Base-by-base conservation (phyloP, 371 early-diverging fungal genomes). In the Vairimorpha necatrix region DNA sequence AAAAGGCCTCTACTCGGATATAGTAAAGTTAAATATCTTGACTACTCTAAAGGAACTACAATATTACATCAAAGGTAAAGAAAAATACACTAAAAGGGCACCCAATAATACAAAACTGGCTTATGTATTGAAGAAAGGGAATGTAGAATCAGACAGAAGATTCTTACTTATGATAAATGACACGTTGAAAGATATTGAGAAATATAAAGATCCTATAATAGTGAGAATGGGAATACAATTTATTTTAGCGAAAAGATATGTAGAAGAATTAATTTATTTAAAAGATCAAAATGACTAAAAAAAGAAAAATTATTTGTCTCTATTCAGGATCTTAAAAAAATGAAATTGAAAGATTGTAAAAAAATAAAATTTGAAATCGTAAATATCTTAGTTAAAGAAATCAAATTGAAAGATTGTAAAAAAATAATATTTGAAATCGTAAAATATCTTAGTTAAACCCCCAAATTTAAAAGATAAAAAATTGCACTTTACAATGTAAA, bases 201-300 rank as follows among this genome's bases (percentile, higher is more conserved):
- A 32, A 1, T 79, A 58, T 34, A 50, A 69, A 26, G 67, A 61
- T 56, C 70, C 71, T 20, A 62, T 54, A 20, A 69, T 75, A 38
- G 33, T 68, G 16, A 69, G 53, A 58, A 66, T 79, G 60, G 65
- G 74, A 30, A 62, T 79, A n/a, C 72, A 79, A 38, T 68, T 79
- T 33, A 46, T 61, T 42, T 38, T 79, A 36, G 56, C 69, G 28
- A 74, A 70, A 34, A 69, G 58, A 28, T 79, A 79, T 66, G 66
- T 79, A 7, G 69, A 74, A 32, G 79, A 79, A 34, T 33, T 75
- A 16, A 70, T 79, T 0, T 53, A 67, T 18, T 18, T 73, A 30
- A 79, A 79, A 32, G 47, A 61, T 22, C n/a, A 46, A 28, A 39
- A 48, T 50, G 33, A 24, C 11, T 3, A 32, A 24, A 11, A 67